Evolutionary conservation across 1,139 yeast species (phyloP).

Genomic region (Kodamaea plutei): DNA sequence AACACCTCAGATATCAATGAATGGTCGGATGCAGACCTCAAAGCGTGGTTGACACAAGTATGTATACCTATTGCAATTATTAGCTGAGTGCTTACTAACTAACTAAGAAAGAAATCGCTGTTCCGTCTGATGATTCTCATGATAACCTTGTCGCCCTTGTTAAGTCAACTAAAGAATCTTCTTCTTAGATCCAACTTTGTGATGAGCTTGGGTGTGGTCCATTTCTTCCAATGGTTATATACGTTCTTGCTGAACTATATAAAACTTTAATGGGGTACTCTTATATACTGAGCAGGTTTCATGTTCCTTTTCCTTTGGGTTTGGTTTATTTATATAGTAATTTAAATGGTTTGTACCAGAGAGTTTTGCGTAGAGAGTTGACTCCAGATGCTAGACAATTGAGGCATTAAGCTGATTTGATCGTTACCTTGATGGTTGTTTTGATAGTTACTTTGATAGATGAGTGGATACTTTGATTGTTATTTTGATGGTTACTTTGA

Average conservation of each 20-base stretch:
- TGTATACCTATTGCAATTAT: conserved; percentile 15
- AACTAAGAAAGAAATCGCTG: conserved; percentile 40
- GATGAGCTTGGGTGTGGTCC: conserved; percentile 21
- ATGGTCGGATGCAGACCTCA: conserved; percentile 40
- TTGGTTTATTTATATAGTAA: neutral
- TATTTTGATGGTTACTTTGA: no score
- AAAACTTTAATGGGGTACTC: no score
- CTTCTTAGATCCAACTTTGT: conserved; percentile 19
- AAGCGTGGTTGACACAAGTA: conserved; percentile 31
- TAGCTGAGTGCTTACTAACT: conserved; percentile 26
- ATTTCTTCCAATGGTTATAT: conserved; percentile 12
- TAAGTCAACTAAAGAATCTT: conserved; percentile 35
- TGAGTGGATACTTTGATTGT: no score
- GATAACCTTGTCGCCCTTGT: conserved; percentile 48
- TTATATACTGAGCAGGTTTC: no score
- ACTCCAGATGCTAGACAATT: no score
- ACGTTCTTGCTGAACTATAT: conserved; percentile 5
- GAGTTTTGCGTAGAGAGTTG: no score
- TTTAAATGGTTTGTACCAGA: no score
- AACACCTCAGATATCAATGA: conserved; percentile 32
- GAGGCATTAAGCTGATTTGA: no score
- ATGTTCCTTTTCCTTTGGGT: no score
- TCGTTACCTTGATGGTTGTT: no score
- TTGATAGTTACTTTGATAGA: no score
- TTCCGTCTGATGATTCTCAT: conserved; percentile 46